Conservation (phyloP, 140 eudicot species). For the Senecio squalidus region DNA sequence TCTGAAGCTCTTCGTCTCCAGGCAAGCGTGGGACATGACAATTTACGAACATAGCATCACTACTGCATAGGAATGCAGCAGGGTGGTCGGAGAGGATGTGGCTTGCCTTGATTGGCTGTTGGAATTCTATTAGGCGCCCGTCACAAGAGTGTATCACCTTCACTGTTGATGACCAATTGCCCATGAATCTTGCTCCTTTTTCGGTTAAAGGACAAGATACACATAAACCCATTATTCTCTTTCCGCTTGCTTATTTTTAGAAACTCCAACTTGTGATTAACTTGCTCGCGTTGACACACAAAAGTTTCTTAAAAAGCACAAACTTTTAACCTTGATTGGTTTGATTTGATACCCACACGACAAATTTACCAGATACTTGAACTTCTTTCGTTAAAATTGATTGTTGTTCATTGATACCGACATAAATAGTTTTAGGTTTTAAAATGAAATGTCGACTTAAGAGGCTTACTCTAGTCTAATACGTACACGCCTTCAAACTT, state of each 20-base stretch:
- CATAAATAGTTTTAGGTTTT: not conserved
- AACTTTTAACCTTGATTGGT: not conserved
- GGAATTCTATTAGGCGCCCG: constrained; percentile 56
- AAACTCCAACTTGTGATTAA: not conserved
- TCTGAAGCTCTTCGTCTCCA: constrained; percentile 46
- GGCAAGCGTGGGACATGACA: constrained; percentile 34
- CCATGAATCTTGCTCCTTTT: not conserved
- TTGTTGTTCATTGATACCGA: not conserved
- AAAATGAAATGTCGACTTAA: not conserved
- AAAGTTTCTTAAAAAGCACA: not conserved
- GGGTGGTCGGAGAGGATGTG: constrained; percentile 33
- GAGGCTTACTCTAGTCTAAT: not conserved
- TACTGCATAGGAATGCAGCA: constrained; percentile 46
- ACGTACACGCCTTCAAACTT: not conserved
- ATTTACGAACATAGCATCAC: constrained; percentile 49
- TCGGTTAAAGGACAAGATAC: not conserved
- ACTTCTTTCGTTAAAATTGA: not conserved
- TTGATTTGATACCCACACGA: not conserved
- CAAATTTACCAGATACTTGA: not conserved
- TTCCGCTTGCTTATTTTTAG: not conserved
- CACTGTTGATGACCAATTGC: constrained; percentile 25
- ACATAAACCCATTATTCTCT: not conserved
- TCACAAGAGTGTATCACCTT: constrained; percentile 54
- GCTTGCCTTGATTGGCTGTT: constrained; percentile 36
- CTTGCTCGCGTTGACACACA: not conserved